phyloP scores from a whole-genome alignment of 441 rosid species.

The Metrosideros polymorpha region DNA sequence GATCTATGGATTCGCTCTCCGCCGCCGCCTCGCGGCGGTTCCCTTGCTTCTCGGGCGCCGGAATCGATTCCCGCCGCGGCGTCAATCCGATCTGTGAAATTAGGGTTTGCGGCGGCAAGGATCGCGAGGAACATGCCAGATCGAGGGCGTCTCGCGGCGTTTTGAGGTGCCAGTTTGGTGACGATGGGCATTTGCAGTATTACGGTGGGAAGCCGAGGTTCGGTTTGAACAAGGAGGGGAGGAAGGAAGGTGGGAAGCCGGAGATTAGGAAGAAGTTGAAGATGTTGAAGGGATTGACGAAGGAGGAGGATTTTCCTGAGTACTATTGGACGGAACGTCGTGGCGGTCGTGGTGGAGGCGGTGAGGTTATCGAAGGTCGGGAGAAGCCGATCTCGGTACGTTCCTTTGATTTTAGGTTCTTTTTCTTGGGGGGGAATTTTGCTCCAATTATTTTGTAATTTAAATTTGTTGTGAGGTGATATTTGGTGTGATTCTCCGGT shows the following conservation, averaged over 20 bases:
- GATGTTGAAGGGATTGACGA: slow-evolving; percentile 25
- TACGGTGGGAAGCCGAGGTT: slow-evolving; percentile 21
- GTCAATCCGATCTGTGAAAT: neutral
- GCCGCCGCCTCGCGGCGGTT: slow-evolving; percentile 17
- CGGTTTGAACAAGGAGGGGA: slow-evolving; percentile 20
- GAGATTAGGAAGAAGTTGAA: slow-evolving; percentile 37
- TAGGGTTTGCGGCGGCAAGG: neutral
- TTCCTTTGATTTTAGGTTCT: neutral
- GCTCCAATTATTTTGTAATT: neutral
- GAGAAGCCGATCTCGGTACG: slow-evolving; percentile 31
- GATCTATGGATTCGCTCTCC: neutral
- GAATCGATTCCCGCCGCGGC: neutral
- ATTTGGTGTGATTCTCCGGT: neutral
- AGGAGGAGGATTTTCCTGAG: slow-evolving; percentile 29
- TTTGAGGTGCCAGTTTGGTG: slow-evolving; percentile 19
- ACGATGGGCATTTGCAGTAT: slow-evolving; percentile 26
- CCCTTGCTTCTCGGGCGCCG: slow-evolving; percentile 13
- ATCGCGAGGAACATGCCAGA: neutral
- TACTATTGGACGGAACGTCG: slow-evolving; percentile 29
- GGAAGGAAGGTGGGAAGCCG: slow-evolving; percentile 12
- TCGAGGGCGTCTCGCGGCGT: neutral
- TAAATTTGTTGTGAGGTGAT: neutral
- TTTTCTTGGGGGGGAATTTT: neutral
- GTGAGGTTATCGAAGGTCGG: slow-evolving; percentile 21
- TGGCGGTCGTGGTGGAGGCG: slow-evolving; percentile 16